Evolutionary conservation across 2,329 filamentous ascomycete species (phyloP).

Genomic region (Diplocarpon mali): DNA sequence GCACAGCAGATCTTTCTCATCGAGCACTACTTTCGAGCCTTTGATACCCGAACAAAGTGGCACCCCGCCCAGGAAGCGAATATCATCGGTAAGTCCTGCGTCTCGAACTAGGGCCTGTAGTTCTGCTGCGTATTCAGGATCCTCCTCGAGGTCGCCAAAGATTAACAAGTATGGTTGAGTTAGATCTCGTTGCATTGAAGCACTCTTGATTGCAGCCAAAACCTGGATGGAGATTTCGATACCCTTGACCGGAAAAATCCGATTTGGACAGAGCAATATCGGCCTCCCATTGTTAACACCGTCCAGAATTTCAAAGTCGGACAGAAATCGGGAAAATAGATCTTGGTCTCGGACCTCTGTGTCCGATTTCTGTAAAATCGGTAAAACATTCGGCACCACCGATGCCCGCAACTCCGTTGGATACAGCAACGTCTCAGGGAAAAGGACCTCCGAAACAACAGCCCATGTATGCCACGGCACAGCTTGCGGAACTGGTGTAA

Average conservation of each 20-base stretch:
- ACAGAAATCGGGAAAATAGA: too few relatives aligned
- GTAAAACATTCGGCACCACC: slow-evolving; percentile 1
- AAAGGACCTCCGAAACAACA: background rate
- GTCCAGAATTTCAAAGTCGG: background rate
- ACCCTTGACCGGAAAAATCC: slow-evolving; percentile 1
- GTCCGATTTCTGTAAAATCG: background rate
- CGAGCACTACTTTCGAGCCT: background rate
- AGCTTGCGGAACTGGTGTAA: background rate
- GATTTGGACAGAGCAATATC: slow-evolving; percentile 1
- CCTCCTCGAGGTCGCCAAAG: slow-evolving; percentile 2
- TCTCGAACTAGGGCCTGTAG: background rate
- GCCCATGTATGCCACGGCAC: slow-evolving; percentile 2
- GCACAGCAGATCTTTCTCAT: slow-evolving; percentile 1
- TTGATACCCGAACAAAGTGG: background rate
- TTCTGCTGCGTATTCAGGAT: background rate
- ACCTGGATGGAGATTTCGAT: slow-evolving; percentile 1
- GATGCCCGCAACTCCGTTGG: background rate
- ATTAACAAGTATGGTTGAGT: background rate
- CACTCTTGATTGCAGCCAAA: background rate
- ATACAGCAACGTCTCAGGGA: background rate
- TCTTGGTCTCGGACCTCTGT: too few relatives aligned
- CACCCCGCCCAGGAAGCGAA: background rate
- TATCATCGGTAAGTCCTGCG: background rate
- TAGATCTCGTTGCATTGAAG: background rate
- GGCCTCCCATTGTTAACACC: background rate